phyloP scores from a whole-genome alignment of 345 rosid genomes.

The Eucalyptus melliodora region DNA sequence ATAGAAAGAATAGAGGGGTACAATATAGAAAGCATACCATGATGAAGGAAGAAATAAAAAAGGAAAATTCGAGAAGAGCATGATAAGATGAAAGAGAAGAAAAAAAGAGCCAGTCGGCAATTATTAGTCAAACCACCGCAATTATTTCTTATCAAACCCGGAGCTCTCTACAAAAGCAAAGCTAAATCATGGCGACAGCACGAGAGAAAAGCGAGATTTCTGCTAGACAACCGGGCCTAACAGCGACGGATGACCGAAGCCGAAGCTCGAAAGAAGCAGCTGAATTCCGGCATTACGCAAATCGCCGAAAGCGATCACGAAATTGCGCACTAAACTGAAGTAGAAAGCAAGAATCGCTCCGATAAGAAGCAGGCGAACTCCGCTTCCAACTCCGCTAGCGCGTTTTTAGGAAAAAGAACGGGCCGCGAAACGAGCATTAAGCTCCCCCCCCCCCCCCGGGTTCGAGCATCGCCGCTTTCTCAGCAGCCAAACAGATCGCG shows the following conservation, averaged over 20 bases:
- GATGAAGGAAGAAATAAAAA: neutral
- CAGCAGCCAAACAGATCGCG: neutral
- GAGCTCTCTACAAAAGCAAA: slow-evolving; percentile 6
- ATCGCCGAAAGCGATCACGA: neutral
- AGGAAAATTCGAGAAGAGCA: neutral
- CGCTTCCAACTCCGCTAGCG: neutral
- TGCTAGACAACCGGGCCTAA: neutral
- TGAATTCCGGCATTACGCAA: neutral
- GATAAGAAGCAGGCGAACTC: neutral
- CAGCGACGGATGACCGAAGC: neutral
- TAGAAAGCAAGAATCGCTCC: neutral
- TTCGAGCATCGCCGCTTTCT: neutral
- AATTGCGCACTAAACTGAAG: neutral
- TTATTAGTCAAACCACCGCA: slow-evolving; percentile 7
- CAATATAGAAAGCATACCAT: neutral
- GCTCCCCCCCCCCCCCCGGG: too few species aligned
- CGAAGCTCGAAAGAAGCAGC: neutral
- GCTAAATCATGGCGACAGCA: slow-evolving; percentile 31
- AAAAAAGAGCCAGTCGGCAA: neutral
- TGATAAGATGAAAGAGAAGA: neutral
- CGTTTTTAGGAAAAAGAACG: neutral
- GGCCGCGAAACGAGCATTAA: neutral
- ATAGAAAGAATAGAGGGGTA: neutral
- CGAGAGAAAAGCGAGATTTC: neutral
- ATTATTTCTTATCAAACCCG: slow-evolving; percentile 18